These are phyloP conservation scores for Primulina huaijiensis DNA, from an alignment of 257 asterid species.

Conservation along the genomic window DNA sequence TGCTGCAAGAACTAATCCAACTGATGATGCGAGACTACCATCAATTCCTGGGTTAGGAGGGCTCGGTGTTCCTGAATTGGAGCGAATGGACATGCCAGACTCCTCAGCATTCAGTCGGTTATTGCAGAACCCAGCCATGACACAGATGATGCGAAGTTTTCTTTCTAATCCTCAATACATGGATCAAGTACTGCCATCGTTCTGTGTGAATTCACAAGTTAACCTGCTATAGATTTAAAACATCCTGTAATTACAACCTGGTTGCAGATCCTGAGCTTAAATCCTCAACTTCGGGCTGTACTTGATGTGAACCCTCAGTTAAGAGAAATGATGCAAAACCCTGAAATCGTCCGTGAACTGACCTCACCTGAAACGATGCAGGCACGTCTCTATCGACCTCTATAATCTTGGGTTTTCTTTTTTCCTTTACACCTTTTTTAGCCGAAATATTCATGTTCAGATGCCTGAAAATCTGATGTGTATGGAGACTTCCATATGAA, in stretches of 20 bases:
- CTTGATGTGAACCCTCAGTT: conserved; percentile 57
- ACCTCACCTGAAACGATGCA: conserved; percentile 52
- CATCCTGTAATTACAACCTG: conserved; percentile 22
- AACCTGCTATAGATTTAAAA: conserved; percentile 1
- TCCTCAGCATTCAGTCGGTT: conserved; percentile 40
- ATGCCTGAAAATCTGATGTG: background rate
- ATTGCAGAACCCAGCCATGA: conserved; percentile 48
- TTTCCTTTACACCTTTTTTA: background rate
- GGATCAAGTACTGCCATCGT: conserved; percentile 39
- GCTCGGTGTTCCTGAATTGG: conserved; percentile 43
- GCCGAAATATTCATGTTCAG: background rate
- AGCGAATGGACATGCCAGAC: conserved; percentile 34
- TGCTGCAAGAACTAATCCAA: conserved; percentile 40
- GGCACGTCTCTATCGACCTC: conserved; percentile 29
- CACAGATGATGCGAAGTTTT: conserved; percentile 57
- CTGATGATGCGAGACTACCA: conserved; percentile 39
- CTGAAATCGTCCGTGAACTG: conserved; percentile 50
- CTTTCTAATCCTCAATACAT: conserved; percentile 57
- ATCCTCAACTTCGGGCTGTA: conserved; percentile 46
- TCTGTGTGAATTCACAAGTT: conserved; percentile 13
- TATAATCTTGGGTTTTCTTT: conserved; percentile 3
- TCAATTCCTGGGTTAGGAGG: conserved; percentile 53
- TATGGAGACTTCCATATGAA: background rate
- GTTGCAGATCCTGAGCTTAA: conserved; percentile 28
- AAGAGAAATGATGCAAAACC: conserved; percentile 63